Evolutionary conservation across 805 yeast genomes (phyloP).

Genomic region (Nadsonia fulvescens): DNA sequence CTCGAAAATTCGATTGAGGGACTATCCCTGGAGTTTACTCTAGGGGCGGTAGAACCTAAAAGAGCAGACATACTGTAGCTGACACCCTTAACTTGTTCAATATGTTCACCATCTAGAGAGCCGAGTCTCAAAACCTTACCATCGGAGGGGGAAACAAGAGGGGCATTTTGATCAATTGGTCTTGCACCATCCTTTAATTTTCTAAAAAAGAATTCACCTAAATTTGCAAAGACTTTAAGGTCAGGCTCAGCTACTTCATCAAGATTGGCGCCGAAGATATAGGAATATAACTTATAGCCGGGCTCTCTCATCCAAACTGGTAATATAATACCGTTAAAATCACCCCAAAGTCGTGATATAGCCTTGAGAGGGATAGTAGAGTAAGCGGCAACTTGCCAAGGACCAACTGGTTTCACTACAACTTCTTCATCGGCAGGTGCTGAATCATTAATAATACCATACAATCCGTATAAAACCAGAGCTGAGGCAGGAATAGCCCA

Average conservation of each 20-base stretch:
- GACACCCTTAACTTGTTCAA: slow-evolving; percentile 95
- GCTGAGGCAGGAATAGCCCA: slow-evolving; percentile 14
- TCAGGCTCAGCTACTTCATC: slow-evolving; percentile 80
- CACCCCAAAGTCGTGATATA: slow-evolving; percentile 88
- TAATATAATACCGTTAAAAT: slow-evolving; percentile 58
- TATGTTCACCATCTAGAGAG: slow-evolving; percentile 39
- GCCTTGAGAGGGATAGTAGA: slow-evolving; percentile 82
- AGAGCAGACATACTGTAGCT: slow-evolving; percentile 80
- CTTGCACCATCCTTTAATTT: slow-evolving; percentile 60
- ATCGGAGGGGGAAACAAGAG: slow-evolving; percentile 80
- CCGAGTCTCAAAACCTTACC: slow-evolving; percentile 84
- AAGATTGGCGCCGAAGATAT: slow-evolving; percentile 69
- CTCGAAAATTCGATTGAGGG: slow-evolving; percentile 6
- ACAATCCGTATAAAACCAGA: slow-evolving; percentile 10
- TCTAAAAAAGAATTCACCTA: slow-evolving; percentile 85
- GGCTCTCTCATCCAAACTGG: slow-evolving; percentile 83
- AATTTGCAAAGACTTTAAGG: slow-evolving; percentile 52
- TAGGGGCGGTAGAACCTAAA: slow-evolving; percentile 38
- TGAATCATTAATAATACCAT: too few species aligned
- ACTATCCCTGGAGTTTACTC: slow-evolving; percentile 1
- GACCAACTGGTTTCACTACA: slow-evolving; percentile 33
- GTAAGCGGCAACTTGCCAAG: slow-evolving; percentile 84
- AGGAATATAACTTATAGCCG: slow-evolving; percentile 60
- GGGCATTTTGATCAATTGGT: slow-evolving; percentile 47
- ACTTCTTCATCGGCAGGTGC: too few species aligned